Conservation (phyloP, 2,329 filamentous ascomycete species). For the Aspergillus versicolor region DNA sequence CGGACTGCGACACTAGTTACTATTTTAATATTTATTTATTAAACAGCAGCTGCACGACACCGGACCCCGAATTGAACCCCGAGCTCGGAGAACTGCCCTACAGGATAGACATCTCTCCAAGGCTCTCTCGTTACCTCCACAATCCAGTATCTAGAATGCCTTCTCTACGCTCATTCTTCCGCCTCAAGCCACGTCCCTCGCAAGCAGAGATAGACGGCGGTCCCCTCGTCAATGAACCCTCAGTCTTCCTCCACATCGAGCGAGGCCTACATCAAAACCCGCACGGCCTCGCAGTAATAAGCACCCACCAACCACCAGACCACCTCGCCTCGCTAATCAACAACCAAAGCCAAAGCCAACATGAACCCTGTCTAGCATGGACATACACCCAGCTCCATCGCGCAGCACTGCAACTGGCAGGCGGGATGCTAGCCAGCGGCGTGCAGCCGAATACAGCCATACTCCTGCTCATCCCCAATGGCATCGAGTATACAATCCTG, state of each 20-base stretch:
- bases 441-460: background rate
- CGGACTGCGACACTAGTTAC: too few species aligned
- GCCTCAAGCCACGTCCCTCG: background rate
- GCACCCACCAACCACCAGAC: background rate
- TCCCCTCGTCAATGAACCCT: background rate
- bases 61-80: background rate
- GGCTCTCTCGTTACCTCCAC: background rate
- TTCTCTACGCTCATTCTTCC: background rate
- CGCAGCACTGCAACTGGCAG: background rate
- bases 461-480: background rate
- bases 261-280: background rate
- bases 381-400: conserved; percentile 2
- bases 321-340: background rate
- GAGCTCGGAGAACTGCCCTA: background rate
- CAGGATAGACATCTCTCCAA: too few species aligned
- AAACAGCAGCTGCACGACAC: background rate
- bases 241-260: background rate
- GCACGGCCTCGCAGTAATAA: background rate
- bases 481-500: background rate
- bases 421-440: background rate
- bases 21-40: too few species aligned
- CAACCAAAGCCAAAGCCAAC: background rate
- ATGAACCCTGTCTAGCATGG: background rate
- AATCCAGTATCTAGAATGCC: background rate
- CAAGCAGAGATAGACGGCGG: background rate